phyloP scores from a whole-genome alignment of 768 basidiomycete genomes.

The Suillus clintonianus region DNA sequence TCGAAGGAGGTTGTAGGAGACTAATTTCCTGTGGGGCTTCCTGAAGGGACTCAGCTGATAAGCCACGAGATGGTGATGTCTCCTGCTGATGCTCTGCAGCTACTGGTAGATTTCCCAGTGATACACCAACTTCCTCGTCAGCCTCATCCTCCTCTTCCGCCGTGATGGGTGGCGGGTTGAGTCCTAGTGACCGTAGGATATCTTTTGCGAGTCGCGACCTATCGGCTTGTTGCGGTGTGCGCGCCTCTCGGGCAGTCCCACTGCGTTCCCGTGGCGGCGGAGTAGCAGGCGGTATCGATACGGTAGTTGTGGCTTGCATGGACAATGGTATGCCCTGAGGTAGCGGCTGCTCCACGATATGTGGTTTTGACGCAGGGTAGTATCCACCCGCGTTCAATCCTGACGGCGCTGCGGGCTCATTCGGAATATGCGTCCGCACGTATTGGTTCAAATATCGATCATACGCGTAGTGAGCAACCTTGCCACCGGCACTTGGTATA shows the following conservation, averaged over 20 bases:
- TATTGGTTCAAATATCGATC: background rate
- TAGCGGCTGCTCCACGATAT: slow-evolving; percentile 7
- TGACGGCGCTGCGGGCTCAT: background rate
- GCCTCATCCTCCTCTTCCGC: slow-evolving; percentile 4
- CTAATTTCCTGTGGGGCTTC: background rate
- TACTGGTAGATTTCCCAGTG: background rate
- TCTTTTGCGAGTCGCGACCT: slow-evolving; percentile 56
- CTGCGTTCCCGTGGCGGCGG: slow-evolving; percentile 8
- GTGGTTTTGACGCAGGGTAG: background rate
- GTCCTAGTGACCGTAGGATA: slow-evolving; percentile 53
- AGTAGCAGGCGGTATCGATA: slow-evolving; percentile 5
- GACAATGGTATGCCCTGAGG: slow-evolving; percentile 5
- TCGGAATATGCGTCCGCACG: too few species aligned
- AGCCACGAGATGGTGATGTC: background rate
- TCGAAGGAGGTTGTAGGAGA: slow-evolving; percentile 1
- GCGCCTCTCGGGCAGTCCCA: slow-evolving; percentile 6
- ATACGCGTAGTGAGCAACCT: background rate
- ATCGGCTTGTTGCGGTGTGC: slow-evolving; percentile 44
- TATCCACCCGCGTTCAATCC: background rate
- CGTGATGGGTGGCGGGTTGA: background rate
- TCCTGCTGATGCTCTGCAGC: background rate
- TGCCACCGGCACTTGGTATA: background rate
- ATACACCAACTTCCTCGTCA: background rate
- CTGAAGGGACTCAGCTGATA: background rate
- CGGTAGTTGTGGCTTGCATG: background rate